These are phyloP conservation scores for Cercospora janseana DNA, from an alignment of 2,329 filamentous ascomycete genomes.

Conservation along the genomic window DNA sequence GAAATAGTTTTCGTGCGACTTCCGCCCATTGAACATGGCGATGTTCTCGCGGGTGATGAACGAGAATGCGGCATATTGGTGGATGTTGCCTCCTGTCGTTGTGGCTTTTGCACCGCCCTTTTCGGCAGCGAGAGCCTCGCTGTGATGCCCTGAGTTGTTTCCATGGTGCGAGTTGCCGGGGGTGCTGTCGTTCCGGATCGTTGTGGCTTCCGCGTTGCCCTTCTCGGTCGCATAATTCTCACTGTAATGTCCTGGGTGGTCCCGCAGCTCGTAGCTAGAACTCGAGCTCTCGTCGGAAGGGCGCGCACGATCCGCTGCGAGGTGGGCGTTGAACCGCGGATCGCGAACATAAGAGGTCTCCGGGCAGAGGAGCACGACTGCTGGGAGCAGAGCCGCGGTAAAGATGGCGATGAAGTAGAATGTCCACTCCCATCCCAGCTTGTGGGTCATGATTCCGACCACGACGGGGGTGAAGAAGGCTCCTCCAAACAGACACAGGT, in stretches of 20 bases:
- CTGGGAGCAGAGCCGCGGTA: conserved; percentile 64
- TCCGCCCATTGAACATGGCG: conserved; percentile 72
- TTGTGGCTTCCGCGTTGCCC: neutral
- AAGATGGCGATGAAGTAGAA: conserved; percentile 91
- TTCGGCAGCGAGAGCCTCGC: neutral
- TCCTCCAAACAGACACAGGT: conserved; percentile 68
- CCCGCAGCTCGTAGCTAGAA: conserved; percentile 14
- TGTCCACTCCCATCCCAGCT: conserved; percentile 79
- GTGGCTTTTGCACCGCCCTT: too few species aligned
- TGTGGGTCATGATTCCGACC: conserved; percentile 77
- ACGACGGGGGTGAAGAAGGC: conserved; percentile 82
- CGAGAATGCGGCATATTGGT: conserved; percentile 16
- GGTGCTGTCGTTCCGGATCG: conserved; percentile 5
- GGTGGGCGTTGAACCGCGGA: conserved; percentile 66
- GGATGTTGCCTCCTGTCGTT: conserved; percentile 12
- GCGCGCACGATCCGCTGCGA: conserved; percentile 35
- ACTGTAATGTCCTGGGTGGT: conserved; percentile 2
- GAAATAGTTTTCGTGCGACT: conserved; percentile 72
- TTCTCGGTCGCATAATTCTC: conserved; percentile 4
- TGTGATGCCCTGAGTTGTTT: too few species aligned
- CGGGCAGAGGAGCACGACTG: conserved; percentile 75
- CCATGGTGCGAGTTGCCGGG: too few species aligned
- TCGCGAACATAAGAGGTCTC: conserved; percentile 78
- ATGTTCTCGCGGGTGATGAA: conserved; percentile 29
- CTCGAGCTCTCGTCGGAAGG: conserved; percentile 7